Evolutionary conservation across 2,329 filamentous ascomycete genomes (phyloP), one percentile per base, ranked within the genome.

Genomic region (Aureobasidium subglaciale): DNA sequence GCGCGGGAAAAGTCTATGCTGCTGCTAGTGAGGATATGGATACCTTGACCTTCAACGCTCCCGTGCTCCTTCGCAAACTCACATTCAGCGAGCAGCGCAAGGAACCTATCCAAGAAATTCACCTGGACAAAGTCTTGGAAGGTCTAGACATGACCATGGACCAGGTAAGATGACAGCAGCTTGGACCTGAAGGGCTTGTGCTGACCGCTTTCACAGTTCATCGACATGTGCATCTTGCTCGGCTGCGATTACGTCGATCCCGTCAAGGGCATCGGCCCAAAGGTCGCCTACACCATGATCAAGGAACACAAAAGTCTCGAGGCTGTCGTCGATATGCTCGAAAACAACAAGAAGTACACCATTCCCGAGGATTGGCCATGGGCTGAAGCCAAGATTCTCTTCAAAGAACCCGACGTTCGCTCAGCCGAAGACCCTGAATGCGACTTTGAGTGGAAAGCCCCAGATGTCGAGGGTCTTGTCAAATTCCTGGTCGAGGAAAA

Each of bases 11-110:
- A 74, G 93, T 99, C 50, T 99, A 95, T 69, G 93, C 91, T 3
- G 93, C 93, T 18, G 93, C 93, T 2, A 95, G 88, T 61, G 93
- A 99, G 73, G 93, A 99, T 73, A 99, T 99, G 93, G 93, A 99
- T 68, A 99, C 93, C 0, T 76, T 99, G 55, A 97, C 92, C 66
- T 99, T 99, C 71, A 85, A 96, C 65, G 81, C 91, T 50, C 93
- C 93, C 0, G 91, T 99, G 58, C 75, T 99, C 43, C 75, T 99
- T 61, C 82, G 93, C 48, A 91, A 99, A 73, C 80, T 99, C 60
- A 99, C 93, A 2, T 97, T 96, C 71, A 95, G 90, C 68, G 93
- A 99, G 76, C 90, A 96, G 75, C 82, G 92, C 61, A 99, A 99
- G 73, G 91, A 97, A 70, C 93, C 93, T 0, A 96, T 99, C 63